Base-by-base conservation (phyloP, 1,284 basidiomycete species). In the Ustilago lituana region DNA sequence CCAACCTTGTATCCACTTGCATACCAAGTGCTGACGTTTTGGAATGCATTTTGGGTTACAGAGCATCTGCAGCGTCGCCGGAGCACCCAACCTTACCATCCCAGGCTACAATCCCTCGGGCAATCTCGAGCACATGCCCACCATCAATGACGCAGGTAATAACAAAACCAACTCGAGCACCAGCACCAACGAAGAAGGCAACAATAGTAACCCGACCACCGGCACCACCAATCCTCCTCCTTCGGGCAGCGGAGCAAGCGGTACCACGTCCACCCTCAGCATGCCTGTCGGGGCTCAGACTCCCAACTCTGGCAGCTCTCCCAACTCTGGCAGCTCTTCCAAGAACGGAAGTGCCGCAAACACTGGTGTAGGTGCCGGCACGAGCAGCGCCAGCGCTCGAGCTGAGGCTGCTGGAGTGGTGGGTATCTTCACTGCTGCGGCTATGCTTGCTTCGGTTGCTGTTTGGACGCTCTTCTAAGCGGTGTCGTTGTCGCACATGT, bases 91-190 rank as follows among this genome's bases (percentile, higher is more conserved):
- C n/a, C 20, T 63, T 17, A 27, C 39, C 10, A 69, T 69, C 19
- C 55, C 66, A 5, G 66, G 66, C n/a, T 69, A 69, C 48, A 31
- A 48, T 3, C 11, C 14, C 12, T 29, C 55, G 10, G 29, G 23
- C 33, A 69, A 69, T 15, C 52, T 69, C 27, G 66, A 69, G 23
- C 47, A 69, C 32, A 59, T 69, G 60, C 66, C 66, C 6, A 68
- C 44, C 1, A 41, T 68, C 45, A 59, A 47, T 33, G 47, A 54
- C 15, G 61, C 53, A 31, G 33, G 31, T 3, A n/a, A 23, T n/a
- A 27, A 44, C 10, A 51, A 32, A 29, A 44, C 48, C 23, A 17
- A 35, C 3, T 57, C 47, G 2, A 49, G 22, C 23, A 44, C 48
- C 23, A 17, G 33, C 3, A 61, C 47, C 4, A 49, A 27, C 23